phyloP scores from a whole-genome alignment of 495 filamentous ascomycete species.

The Penicillium verhagenii region DNA sequence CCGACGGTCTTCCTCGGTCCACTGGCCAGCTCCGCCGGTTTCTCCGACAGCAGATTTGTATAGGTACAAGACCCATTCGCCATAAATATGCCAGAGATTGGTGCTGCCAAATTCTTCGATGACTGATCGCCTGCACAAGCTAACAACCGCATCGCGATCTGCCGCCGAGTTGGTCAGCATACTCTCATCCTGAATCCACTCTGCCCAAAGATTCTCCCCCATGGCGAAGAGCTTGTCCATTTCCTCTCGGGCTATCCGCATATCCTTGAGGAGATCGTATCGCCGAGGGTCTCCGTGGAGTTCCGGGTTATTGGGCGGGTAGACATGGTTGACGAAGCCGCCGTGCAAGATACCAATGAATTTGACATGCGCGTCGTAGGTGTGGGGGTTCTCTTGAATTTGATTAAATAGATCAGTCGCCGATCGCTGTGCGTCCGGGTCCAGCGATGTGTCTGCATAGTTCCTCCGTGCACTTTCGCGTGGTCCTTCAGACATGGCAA shows the following conservation, averaged over 20 bases:
- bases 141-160: constrained; percentile 73
- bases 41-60: constrained; percentile 62
- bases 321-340: constrained; percentile 58
- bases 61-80: constrained; percentile 78
- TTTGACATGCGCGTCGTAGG: constrained; percentile 62
- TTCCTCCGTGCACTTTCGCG: constrained; percentile 46
- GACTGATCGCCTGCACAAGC: constrained; percentile 77
- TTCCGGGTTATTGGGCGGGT: constrained; percentile 46
- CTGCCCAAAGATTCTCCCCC: constrained; percentile 63
- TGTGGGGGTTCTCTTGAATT: constrained; percentile 60
- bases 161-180: constrained; percentile 59
- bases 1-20: constrained; percentile 74
- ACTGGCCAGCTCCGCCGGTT: constrained; percentile 53
- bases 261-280: constrained; percentile 61
- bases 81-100: constrained; percentile 85
- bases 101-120: constrained; percentile 79
- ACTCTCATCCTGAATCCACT: constrained; percentile 64
- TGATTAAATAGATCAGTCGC: constrained; percentile 54
- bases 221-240: constrained; percentile 68
- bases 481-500: constrained; percentile 56
- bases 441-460: constrained; percentile 51
- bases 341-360: constrained; percentile 65
- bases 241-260: constrained; percentile 60
- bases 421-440: constrained; percentile 50
- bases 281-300: constrained; percentile 44